phyloP scores from a whole-genome alignment of 2,329 filamentous ascomycete species.

The Blumeria graminis region DNA sequence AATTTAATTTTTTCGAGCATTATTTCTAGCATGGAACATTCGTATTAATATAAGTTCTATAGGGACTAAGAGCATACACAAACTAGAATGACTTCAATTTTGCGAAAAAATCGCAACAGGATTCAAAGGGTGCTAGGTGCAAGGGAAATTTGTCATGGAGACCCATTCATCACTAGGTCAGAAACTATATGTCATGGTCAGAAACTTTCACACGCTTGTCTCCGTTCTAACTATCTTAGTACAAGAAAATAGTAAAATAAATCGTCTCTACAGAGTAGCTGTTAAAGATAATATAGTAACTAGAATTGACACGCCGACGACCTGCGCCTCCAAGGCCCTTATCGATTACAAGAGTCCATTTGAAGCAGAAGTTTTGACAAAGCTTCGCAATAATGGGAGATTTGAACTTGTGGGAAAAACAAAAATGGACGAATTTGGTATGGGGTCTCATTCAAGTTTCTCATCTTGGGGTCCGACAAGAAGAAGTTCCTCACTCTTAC shows the following conservation, averaged over 20 bases:
- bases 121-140: no score
- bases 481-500: neutral
- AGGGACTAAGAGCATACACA: no score
- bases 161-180: neutral
- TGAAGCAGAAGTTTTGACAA: slow-evolving; percentile 54
- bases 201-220: no score
- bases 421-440: slow-evolving; percentile 89
- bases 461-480: slow-evolving; percentile 43
- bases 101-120: neutral
- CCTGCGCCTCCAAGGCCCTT: slow-evolving; percentile 61
- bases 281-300: slow-evolving; percentile 64
- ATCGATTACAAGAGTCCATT: slow-evolving; percentile 45
- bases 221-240: no score
- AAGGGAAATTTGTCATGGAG: neutral
- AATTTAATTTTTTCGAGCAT: no score
- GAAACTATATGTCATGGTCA: no score
- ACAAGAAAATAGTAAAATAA: neutral
- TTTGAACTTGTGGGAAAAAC: slow-evolving; percentile 50
- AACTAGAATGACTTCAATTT: neutral
- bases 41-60: no score
- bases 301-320: slow-evolving; percentile 34
- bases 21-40: no score
- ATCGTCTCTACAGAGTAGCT: slow-evolving; percentile 13
- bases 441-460: slow-evolving; percentile 61
- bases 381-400: slow-evolving; percentile 33